Evolutionary conservation across 345 rosid genomes (phyloP), one percentile per base, ranked within the genome.

Genomic region (Sisymbrium irio): DNA sequence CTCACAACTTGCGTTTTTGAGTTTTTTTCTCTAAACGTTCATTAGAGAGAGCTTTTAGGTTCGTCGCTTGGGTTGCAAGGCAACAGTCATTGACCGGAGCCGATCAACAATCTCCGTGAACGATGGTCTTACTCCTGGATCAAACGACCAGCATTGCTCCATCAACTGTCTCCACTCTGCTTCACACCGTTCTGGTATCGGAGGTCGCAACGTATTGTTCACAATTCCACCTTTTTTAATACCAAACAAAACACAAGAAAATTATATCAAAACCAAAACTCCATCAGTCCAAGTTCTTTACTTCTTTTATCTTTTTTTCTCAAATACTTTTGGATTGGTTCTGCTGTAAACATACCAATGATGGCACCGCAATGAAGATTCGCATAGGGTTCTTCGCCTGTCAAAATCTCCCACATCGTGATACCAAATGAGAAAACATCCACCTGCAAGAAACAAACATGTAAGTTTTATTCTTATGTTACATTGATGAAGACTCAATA

Each of bases 351-450:
- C 82, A 41, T 80, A 91, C 98, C 98, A n/a, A 93, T 93, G 51
- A 93, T 89, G 60, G 92, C 91, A 56, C 98, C 98, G 33, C 93
- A 93, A 77, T 93, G 98, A 87, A 93, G 82, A 77, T 88, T 85
- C 27, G 92, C 96, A 22, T 91, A 93, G 9, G 97, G 98, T 69
- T 93, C 98, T 77, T 89, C 91, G 2, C 94, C 88, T 0, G 93
- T 93, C 58, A 85, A 40, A 67, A 93, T 83, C 83, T 93, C 98
- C 98, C 97, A 93, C 88, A 89, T 78, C 7, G 80, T 83, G 11
- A 93, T 83, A 41, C 98, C 98, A 80, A 91, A 91, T 25, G 98
- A 93, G 82, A 81, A 93, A 40, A 93, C 88, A 82, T 93, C 97
- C n/a, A 93, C 98, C 98, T 93, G 78, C 56, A 62, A 58, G 28